phyloP scores from a whole-genome alignment of 768 basidiomycete species.

The Leccinum subgranulosum region DNA sequence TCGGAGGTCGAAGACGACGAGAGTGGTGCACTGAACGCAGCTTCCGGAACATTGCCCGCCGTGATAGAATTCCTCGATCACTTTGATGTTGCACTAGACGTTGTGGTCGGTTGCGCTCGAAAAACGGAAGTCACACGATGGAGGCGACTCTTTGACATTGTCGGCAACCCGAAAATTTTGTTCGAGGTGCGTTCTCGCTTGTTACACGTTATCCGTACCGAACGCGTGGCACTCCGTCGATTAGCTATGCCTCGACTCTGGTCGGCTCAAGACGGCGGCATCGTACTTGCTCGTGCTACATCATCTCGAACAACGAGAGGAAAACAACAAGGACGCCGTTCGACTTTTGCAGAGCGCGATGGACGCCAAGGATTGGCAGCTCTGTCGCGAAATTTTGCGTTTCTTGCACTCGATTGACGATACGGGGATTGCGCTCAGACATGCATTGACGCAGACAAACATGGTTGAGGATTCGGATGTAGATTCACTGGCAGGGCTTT shows the following conservation, averaged over 20 bases:
- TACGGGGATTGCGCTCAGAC: conserved; percentile 64
- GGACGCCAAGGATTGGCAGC: conserved; percentile 77
- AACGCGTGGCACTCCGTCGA: background rate
- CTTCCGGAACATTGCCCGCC: conserved; percentile 48
- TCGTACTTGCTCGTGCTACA: conserved; percentile 94
- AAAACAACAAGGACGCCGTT: conserved; percentile 72
- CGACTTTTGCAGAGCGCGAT: conserved; percentile 76
- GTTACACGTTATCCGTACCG: background rate
- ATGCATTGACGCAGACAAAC: conserved; percentile 56
- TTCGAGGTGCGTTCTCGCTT: conserved; percentile 68
- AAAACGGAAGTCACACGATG: conserved; percentile 95
- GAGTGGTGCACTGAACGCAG: conserved; percentile 13
- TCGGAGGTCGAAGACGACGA: conserved; percentile 53
- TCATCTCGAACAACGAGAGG: conserved; percentile 86
- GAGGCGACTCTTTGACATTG: conserved; percentile 83
- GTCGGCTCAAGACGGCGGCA: conserved; percentile 81
- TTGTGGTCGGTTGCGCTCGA: conserved; percentile 92
- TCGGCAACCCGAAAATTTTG: conserved; percentile 84
- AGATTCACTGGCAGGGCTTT: background rate
- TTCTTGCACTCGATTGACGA: conserved; percentile 94
- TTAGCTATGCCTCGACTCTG: conserved; percentile 70
- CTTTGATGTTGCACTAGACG: conserved; percentile 87
- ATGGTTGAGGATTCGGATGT: conserved; percentile 21
- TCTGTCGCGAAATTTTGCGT: conserved; percentile 88
- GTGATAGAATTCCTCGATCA: conserved; percentile 92